A percentile compares a stretch with the other conserved stretches of the same genome.
Evolutionary conservation across 768 basidiomycete species (phyloP).

Genomic region (Amanita subjunquillea): DNA sequence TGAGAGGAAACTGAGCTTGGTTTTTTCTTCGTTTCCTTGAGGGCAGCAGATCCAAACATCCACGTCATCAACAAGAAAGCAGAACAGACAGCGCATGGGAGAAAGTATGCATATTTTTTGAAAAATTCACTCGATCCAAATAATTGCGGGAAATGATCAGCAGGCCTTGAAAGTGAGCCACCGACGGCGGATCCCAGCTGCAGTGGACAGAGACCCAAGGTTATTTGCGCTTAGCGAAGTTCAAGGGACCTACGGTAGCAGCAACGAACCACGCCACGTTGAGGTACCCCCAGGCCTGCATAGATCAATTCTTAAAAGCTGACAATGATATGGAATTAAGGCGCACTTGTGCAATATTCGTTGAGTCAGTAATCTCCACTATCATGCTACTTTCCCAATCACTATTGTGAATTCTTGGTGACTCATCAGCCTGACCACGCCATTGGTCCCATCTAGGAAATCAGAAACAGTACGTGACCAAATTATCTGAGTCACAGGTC

Average conservation of each 20-base stretch:
- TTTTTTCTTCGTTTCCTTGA: no score
- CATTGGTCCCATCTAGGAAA: constrained; percentile 42
- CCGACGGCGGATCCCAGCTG: constrained; percentile 33
- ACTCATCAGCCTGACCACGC: constrained; percentile 27
- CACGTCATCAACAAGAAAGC: constrained; percentile 31
- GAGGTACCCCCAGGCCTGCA: constrained; percentile 24
- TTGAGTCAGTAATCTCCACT: constrained; percentile 45
- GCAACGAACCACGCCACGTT: constrained; percentile 13
- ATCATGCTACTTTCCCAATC: constrained; percentile 27
- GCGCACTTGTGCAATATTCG: constrained; percentile 36
- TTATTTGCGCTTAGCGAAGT: no score
- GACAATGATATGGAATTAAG: neutral
- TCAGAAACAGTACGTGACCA: no score
- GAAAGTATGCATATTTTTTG: constrained; percentile 41
- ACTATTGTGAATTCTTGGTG: neutral
- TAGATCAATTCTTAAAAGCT: neutral
- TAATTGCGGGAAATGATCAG: constrained; percentile 3
- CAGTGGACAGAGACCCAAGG: neutral
- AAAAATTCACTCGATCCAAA: constrained; percentile 31
- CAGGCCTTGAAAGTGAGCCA: constrained; percentile 27
- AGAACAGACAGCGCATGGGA: constrained; percentile 47
- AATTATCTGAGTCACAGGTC: no score
- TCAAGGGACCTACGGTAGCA: constrained; percentile 5
- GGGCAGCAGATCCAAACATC: no score
- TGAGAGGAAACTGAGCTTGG: no score